phyloP scores from a whole-genome alignment of 495 filamentous ascomycete genomes.

The Penicillium ucsense region DNA sequence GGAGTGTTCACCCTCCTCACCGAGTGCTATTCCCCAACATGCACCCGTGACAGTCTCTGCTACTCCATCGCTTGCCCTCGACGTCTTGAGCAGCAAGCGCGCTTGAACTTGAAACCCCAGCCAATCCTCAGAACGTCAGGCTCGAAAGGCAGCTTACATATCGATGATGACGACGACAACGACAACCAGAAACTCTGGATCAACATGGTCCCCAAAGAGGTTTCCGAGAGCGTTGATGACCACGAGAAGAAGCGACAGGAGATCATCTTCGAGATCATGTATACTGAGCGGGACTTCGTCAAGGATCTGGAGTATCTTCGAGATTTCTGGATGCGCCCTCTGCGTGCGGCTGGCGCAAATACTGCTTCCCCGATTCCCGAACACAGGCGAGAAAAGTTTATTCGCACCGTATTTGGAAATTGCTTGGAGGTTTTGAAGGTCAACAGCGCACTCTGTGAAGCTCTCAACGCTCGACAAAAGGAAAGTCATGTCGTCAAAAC shows the following conservation, averaged over 20 bases:
- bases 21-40: constrained; percentile 97
- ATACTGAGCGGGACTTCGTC: constrained; percentile 97
- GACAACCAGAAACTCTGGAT: constrained; percentile 99
- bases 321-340: constrained; percentile 97
- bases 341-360: constrained; percentile 56
- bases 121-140: constrained; percentile 77
- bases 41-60: constrained; percentile 86
- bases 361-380: constrained; percentile 80
- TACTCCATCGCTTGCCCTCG: constrained; percentile 98
- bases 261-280: constrained; percentile 96
- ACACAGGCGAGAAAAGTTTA: constrained; percentile 77
- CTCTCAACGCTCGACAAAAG: constrained; percentile 82
- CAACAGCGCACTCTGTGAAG: constrained; percentile 76
- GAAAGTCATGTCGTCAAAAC: constrained; percentile 79
- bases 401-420: constrained; percentile 91
- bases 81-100: constrained; percentile 86
- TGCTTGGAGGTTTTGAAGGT: constrained; percentile 89
- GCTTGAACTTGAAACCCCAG: constrained; percentile 84
- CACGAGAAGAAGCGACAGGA: constrained; percentile 96
- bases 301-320: constrained; percentile 97
- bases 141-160: constrained; percentile 68
- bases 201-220: constrained; percentile 91
- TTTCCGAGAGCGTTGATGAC: constrained; percentile 80
- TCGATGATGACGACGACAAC: constrained; percentile 64
- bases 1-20: constrained; percentile 94